Percentiles rank a stretch among this genome's conserved stretches.
Evolutionary conservation across 1,284 basidiomycete genomes (phyloP).

Genomic region (Puccinia novopanici): DNA sequence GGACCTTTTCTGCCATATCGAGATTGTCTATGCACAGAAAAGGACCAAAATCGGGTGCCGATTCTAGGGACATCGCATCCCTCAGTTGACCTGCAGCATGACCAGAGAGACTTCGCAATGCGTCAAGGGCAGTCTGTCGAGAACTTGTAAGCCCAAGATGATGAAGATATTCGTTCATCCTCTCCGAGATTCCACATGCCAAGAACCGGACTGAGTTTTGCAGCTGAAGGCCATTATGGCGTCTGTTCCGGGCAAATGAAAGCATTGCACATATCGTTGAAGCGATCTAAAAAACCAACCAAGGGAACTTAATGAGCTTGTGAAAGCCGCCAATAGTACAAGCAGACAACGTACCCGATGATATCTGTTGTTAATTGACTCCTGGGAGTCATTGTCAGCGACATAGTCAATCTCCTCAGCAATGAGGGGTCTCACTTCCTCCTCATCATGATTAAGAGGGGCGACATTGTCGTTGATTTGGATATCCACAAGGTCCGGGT

Average conservation of each 20-base stretch:
- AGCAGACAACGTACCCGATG: too few relatives aligned
- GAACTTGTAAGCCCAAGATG: neutral
- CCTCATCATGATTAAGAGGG: too few relatives aligned
- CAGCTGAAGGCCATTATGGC: neutral
- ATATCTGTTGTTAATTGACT: too few relatives aligned
- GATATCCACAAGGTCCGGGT: too few relatives aligned
- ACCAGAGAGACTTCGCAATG: neutral
- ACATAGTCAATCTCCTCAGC: too few relatives aligned
- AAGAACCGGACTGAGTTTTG: neutral
- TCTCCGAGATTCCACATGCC: neutral
- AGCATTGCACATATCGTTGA: neutral
- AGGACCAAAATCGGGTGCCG: neutral
- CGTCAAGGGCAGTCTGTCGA: neutral
- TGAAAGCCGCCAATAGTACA: too few relatives aligned
- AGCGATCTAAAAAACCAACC: too few relatives aligned
- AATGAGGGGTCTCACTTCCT: too few relatives aligned
- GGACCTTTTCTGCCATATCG: slow-evolving; percentile 12
- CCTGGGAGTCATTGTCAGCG: too few relatives aligned
- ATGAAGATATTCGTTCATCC: neutral
- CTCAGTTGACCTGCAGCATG: neutral
- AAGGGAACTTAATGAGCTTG: too few relatives aligned
- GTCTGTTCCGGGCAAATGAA: neutral
- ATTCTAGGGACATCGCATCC: too few relatives aligned
- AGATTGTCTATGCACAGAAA: slow-evolving; percentile 22
- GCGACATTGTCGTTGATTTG: too few relatives aligned